Percentiles rank a stretch among this genome's conserved stretches.
Conservation (phyloP, 2,329 filamentous ascomycete species). For the Cladosporium sp. region DNA sequence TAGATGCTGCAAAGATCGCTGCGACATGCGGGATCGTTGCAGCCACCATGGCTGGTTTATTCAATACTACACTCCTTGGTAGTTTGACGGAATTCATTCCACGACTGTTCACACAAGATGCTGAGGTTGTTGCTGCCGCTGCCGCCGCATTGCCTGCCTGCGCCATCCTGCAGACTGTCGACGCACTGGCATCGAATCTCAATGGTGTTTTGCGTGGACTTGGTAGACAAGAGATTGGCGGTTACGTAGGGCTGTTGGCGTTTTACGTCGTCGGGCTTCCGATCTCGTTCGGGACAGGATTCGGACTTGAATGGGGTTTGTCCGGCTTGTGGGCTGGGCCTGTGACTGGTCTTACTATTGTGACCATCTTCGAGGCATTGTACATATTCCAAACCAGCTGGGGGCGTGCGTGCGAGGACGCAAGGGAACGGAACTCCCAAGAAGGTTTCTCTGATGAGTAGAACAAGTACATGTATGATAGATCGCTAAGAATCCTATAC, state of each 20-base stretch:
- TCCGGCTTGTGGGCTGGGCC: conserved; percentile 70
- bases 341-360: conserved; percentile 61
- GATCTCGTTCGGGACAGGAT: conserved; percentile 72
- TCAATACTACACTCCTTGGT: conserved; percentile 70
- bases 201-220: conserved; percentile 84
- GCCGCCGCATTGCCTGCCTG: conserved; percentile 70
- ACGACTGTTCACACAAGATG: conserved; percentile 65
- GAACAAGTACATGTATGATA: not conserved
- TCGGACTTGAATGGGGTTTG: conserved; percentile 72
- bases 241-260: conserved; percentile 78
- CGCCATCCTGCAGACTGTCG: conserved; percentile 85
- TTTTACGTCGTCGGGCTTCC: conserved; percentile 75
- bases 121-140: conserved; percentile 63
- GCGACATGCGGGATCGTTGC: conserved; percentile 70
- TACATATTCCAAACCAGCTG: conserved; percentile 55
- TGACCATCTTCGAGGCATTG: conserved; percentile 51
- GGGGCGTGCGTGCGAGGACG: conserved; percentile 57
- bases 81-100: conserved; percentile 69
- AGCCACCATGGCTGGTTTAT: conserved; percentile 66
- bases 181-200: conserved; percentile 73
- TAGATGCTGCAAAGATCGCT: conserved; percentile 73
- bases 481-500: no score
- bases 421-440: conserved; percentile 50
- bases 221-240: conserved; percentile 82
- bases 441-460: conserved; percentile 25